These are phyloP conservation scores for Xylaria hypoxylon DNA, from an alignment of 2,329 filamentous ascomycete genomes.

Conservation along the genomic window DNA sequence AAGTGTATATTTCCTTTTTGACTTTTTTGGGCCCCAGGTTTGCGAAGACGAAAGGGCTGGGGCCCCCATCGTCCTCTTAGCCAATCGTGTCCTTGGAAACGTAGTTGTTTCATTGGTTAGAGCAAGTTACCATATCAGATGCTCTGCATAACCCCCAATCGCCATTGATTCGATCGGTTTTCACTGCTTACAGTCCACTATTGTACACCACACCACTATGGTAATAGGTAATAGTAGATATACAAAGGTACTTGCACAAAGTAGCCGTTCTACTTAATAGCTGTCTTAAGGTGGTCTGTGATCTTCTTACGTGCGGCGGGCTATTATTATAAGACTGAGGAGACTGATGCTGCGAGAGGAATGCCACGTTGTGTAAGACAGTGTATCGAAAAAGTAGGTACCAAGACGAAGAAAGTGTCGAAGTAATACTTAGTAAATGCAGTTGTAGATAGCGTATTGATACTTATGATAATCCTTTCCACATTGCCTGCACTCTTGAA, in stretches of 20 bases:
- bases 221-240: too few relatives aligned
- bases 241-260: not conserved
- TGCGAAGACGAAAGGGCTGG: conserved; percentile 28
- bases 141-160: conserved; percentile 29
- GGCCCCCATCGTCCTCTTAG: not conserved
- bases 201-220: not conserved
- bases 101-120: conserved; percentile 28
- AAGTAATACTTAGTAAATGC: not conserved
- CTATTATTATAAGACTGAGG: not conserved
- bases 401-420: not conserved
- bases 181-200: conserved; percentile 4
- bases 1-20: not conserved
- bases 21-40: conserved; percentile 23
- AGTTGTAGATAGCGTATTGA: too few relatives aligned
- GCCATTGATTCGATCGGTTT: conserved; percentile 32
- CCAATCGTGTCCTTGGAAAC: conserved; percentile 25
- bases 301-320: conserved; percentile 3
- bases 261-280: not conserved
- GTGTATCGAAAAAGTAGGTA: not conserved
- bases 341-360: not conserved
- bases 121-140: conserved; percentile 18
- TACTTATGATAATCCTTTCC: not conserved
- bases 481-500: not conserved
- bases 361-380: conserved; percentile 7
- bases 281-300: conserved; percentile 15